These are phyloP conservation scores for Umbellularia californica DNA, from an alignment of 164 flowering plant genomes.

Conservation along the genomic window DNA sequence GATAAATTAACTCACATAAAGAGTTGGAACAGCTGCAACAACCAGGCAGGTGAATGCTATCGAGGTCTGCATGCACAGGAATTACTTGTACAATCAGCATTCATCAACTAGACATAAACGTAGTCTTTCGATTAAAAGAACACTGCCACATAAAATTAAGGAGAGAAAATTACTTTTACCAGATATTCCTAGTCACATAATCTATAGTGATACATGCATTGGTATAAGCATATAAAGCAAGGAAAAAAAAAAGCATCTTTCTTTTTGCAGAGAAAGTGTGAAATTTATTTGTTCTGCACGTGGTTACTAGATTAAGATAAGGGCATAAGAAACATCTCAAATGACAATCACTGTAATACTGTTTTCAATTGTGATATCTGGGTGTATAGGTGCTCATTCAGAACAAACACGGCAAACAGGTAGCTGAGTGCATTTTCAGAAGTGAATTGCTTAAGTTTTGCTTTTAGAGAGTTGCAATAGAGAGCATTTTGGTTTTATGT, in stretches of 20 bases:
- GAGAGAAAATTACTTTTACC: not conserved
- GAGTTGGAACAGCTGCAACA: conserved; percentile 67
- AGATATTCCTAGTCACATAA: not conserved
- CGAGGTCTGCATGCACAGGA: conserved; percentile 55
- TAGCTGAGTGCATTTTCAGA: too few species aligned
- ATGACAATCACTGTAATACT: too few species aligned
- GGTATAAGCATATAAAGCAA: too few species aligned
- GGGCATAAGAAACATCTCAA: too few species aligned
- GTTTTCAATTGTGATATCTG: too few species aligned
- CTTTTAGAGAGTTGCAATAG: too few species aligned
- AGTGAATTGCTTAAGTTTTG: too few species aligned
- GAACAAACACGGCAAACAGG: too few species aligned
- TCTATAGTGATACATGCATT: not conserved
- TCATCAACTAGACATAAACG: not conserved
- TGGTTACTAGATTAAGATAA: too few species aligned
- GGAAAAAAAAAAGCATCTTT: too few species aligned
- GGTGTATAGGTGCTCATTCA: too few species aligned
- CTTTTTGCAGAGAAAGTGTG: not conserved
- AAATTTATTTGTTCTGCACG: not conserved
- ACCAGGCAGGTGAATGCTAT: conserved; percentile 70
- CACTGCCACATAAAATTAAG: not conserved
- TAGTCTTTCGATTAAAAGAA: not conserved
- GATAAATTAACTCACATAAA: conserved; percentile 44
- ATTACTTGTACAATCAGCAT: conserved; percentile 5
- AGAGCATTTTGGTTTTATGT: too few species aligned